A percentile compares a stretch with the other conserved stretches of the same genome.
These are phyloP conservation scores for Petasospora rhodanensis DNA, from an alignment of 1,139 yeast species.

Conservation along the genomic window DNA sequence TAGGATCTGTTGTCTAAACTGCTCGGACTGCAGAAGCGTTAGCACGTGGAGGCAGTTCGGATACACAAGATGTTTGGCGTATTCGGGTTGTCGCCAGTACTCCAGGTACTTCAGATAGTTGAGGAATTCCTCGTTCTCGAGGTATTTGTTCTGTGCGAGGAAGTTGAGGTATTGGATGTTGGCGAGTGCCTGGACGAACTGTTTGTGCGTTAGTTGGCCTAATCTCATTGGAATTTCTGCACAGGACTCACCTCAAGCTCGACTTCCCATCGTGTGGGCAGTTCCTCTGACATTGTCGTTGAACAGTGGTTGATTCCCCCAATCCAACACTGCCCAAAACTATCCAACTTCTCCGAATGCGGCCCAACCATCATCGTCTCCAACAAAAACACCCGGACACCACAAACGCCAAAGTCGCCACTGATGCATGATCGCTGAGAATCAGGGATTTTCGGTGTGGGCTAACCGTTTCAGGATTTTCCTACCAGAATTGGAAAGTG, in stretches of 20 bases:
- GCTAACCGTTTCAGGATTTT: no score
- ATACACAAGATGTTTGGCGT: constrained; percentile 61
- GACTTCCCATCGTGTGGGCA: constrained; percentile 57
- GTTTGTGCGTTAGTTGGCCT: neutral
- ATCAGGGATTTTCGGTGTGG: no score
- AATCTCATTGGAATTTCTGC: neutral
- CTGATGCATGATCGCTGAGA: no score
- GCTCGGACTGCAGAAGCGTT: constrained; percentile 50
- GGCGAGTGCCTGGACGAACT: constrained; percentile 70
- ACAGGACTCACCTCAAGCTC: constrained; percentile 47
- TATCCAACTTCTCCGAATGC: no score
- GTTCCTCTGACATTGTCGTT: constrained; percentile 21
- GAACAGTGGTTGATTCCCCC: neutral
- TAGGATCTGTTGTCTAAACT: constrained; percentile 49
- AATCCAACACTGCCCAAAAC: constrained; percentile 4
- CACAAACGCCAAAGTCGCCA: no score
- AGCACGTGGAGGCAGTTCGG: constrained; percentile 67
- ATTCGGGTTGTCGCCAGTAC: constrained; percentile 67
- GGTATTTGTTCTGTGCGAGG: constrained; percentile 56
- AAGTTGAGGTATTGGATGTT: constrained; percentile 67
- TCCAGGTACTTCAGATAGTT: constrained; percentile 59
- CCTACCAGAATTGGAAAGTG: no score
- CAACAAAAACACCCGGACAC: no score
- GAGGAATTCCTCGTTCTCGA: constrained; percentile 51
- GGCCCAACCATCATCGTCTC: no score